These are phyloP conservation scores for Fusarium albosuccineum DNA, from an alignment of 2,329 filamentous ascomycete species.

Conservation along the genomic window DNA sequence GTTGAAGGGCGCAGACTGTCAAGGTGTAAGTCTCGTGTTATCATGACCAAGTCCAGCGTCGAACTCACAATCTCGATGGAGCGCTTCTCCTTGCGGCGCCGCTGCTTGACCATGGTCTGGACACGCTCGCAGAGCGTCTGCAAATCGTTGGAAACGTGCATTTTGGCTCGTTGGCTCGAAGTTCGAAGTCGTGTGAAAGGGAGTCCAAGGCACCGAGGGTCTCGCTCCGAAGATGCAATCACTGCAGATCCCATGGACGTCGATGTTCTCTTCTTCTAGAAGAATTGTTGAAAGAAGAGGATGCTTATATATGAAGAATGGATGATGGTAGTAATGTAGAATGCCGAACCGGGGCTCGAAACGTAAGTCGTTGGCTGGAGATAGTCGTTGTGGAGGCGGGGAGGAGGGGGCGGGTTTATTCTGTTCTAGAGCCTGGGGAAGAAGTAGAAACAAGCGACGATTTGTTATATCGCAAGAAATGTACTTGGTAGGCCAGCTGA, in stretches of 20 bases:
- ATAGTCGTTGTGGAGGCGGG: no score
- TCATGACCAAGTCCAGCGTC: constrained; percentile 25
- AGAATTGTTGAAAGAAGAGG: not conserved
- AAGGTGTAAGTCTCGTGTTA: constrained; percentile 24
- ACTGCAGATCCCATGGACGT: constrained; percentile 29
- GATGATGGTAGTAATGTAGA: not conserved
- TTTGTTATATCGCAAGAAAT: no score
- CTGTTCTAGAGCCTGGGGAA: constrained; percentile 16
- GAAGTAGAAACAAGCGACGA: constrained; percentile 16
- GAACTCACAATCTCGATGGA: constrained; percentile 62
- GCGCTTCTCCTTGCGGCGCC: constrained; percentile 57
- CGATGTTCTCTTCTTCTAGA: constrained; percentile 15
- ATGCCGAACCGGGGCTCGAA: not conserved
- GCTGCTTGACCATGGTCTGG: constrained; percentile 56
- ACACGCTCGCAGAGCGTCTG: constrained; percentile 60
- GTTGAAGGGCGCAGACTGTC: constrained; percentile 70
- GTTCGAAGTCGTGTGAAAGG: constrained; percentile 34
- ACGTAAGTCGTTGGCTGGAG: no score
- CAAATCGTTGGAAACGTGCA: constrained; percentile 58
- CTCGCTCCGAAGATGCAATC: constrained; percentile 30
- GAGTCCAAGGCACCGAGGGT: constrained; percentile 30
- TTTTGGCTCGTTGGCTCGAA: constrained; percentile 34
- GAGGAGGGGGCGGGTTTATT: no score
- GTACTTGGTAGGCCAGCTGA: constrained; percentile 12
- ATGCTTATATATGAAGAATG: not conserved